Conservation (phyloP, 2,329 filamentous ascomycete genomes). For the Cordyceps militaris region DNA sequence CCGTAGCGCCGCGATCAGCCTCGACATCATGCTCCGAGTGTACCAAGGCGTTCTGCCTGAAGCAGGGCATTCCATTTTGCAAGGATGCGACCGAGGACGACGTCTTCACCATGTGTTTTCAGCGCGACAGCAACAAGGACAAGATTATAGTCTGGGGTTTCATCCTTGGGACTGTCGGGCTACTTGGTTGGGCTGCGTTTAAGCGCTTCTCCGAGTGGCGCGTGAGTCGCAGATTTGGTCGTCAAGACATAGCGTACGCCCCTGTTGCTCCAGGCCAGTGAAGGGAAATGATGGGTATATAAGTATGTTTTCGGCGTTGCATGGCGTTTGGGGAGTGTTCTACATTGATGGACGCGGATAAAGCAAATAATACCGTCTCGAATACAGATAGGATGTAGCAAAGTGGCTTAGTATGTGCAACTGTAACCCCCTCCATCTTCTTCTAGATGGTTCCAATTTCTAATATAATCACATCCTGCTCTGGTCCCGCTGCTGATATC, state of each 20-base stretch:
- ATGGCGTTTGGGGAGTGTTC: neutral
- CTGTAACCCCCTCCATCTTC: neutral
- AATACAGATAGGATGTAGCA: neutral
- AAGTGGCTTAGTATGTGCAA: neutral
- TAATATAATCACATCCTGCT: neutral
- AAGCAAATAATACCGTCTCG: conserved; percentile 4
- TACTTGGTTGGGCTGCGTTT: conserved; percentile 54
- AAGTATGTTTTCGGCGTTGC: neutral
- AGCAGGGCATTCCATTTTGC: conserved; percentile 55
- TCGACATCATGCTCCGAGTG: conserved; percentile 51
- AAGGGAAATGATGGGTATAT: conserved; percentile 15
- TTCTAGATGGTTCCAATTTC: neutral
- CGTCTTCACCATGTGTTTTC: conserved; percentile 57
- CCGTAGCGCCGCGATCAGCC: conserved; percentile 27
- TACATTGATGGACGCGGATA: neutral
- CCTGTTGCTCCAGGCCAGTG: conserved; percentile 19
- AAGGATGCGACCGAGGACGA: conserved; percentile 55
- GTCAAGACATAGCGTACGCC: conserved; percentile 24
- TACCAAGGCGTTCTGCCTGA: conserved; percentile 58
- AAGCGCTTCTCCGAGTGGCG: conserved; percentile 40
- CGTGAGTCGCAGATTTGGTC: conserved; percentile 24
- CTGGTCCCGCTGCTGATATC: neutral
- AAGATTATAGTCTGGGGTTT: conserved; percentile 60
- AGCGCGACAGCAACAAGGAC: conserved; percentile 61
- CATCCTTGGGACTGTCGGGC: conserved; percentile 49